Conservation (phyloP, 768 basidiomycete genomes). For the Ramaria sp. region DNA sequence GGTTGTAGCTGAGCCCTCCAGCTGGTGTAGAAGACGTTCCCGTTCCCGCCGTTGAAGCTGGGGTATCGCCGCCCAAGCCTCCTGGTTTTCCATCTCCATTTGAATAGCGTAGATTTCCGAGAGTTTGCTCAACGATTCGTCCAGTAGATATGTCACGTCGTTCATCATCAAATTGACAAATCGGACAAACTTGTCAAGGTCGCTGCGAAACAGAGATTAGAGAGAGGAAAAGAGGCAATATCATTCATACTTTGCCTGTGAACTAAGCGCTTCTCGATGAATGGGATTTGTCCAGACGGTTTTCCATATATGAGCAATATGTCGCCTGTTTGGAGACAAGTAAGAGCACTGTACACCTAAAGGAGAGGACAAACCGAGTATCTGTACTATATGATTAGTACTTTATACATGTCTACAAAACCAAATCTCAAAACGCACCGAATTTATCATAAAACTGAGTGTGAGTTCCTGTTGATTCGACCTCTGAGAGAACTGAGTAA, state of each 20-base stretch:
- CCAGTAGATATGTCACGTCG: slow-evolving; percentile 96
- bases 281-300: slow-evolving; percentile 84
- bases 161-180: slow-evolving; percentile 98
- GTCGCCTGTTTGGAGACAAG: slow-evolving; percentile 47
- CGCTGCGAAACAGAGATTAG: slow-evolving; percentile 28
- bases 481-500: slow-evolving; percentile 44
- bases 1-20: slow-evolving; percentile 76
- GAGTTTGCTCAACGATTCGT: slow-evolving; percentile 86
- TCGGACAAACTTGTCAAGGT: slow-evolving; percentile 87
- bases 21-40: slow-evolving; percentile 60
- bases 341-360: not conserved
- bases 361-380: slow-evolving; percentile 32
- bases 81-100: slow-evolving; percentile 68
- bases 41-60: slow-evolving; percentile 74
- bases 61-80: slow-evolving; percentile 56
- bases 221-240: not conserved
- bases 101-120: slow-evolving; percentile 83
- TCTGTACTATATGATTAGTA: slow-evolving; percentile 25
- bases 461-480: slow-evolving; percentile 94
- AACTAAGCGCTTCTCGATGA: slow-evolving; percentile 78
- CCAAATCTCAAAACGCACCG: slow-evolving; percentile 43
- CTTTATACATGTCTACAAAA: not conserved
- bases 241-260: slow-evolving; percentile 59
- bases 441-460: slow-evolving; percentile 99
- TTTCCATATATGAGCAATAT: slow-evolving; percentile 80